Conservation (phyloP, 1,139 yeast genomes). For the Zygosaccharomyces sapae region DNA sequence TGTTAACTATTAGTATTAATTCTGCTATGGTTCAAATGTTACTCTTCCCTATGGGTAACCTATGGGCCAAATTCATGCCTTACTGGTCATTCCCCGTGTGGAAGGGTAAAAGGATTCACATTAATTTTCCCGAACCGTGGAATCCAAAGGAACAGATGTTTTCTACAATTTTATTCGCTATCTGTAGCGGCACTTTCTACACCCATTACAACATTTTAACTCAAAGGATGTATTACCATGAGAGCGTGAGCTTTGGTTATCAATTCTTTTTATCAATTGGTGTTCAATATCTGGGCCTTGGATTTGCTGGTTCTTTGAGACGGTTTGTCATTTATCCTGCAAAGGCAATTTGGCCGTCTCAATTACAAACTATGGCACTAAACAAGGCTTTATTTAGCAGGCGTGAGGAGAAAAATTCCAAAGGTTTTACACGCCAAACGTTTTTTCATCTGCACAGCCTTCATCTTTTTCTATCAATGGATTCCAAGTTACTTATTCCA, state of each 20-base stretch:
- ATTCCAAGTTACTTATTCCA: slow-evolving; percentile 42
- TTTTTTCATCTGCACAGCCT: slow-evolving; percentile 41
- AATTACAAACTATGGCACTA: no score
- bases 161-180: slow-evolving; percentile 46
- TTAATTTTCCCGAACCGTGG: slow-evolving; percentile 67
- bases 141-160: slow-evolving; percentile 65
- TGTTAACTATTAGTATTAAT: slow-evolving; percentile 48
- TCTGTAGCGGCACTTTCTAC: slow-evolving; percentile 42
- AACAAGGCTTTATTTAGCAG: slow-evolving; percentile 48
- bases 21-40: slow-evolving; percentile 54
- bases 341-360: no score
- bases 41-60: slow-evolving; percentile 56
- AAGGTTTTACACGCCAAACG: slow-evolving; percentile 47
- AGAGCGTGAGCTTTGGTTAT: slow-evolving; percentile 46
- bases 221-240: slow-evolving; percentile 44
- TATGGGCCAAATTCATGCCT: slow-evolving; percentile 44
- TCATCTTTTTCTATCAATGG: slow-evolving; percentile 54
- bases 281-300: slow-evolving; percentile 58
- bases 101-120: no score
- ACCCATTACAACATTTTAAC: slow-evolving; percentile 45
- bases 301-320: no score
- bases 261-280: slow-evolving; percentile 49
- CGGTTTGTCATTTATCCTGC: no score
- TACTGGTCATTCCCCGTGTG: slow-evolving; percentile 44
- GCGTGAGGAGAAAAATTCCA: slow-evolving; percentile 38